Evolutionary conservation across 352 stramenopile species (phyloP).

Genomic region (Phytophthora brassicae): DNA sequence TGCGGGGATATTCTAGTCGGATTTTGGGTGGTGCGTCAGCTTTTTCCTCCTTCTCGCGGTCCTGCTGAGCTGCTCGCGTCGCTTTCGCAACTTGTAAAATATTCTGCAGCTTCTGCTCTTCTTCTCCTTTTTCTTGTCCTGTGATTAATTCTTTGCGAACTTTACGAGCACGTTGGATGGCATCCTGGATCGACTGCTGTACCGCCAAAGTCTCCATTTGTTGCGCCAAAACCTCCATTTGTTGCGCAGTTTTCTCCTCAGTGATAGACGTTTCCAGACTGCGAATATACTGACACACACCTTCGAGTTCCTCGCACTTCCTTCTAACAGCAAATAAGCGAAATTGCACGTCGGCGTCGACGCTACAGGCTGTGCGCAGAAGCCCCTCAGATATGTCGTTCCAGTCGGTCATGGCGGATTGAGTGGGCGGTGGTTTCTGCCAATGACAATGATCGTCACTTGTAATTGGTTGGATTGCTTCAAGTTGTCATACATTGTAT

Average conservation of each 20-base stretch:
- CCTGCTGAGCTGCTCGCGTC: conserved; percentile 11
- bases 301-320: conserved; percentile 45
- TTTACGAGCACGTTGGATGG: conserved; percentile 46
- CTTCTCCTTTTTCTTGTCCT: background rate
- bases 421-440: conserved; percentile 5
- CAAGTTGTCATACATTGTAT: conserved; percentile 18
- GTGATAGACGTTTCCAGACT: conserved; percentile 14
- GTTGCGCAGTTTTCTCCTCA: conserved; percentile 12
- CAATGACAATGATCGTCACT: background rate
- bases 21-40: background rate
- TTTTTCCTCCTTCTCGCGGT: conserved; percentile 1
- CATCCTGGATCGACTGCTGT: conserved; percentile 45
- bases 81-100: conserved; percentile 43
- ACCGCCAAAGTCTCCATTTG: conserved; percentile 26
- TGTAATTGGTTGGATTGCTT: conserved; percentile 18
- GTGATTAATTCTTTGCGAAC: conserved; percentile 24
- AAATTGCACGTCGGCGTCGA: conserved; percentile 44
- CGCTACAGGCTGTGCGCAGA: conserved; percentile 16
- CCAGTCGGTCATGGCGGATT: conserved; percentile 7
- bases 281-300: conserved; percentile 17
- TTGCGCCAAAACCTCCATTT: conserved; percentile 15
- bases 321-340: conserved; percentile 29
- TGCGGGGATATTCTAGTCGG: conserved; percentile 50
- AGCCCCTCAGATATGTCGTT: conserved; percentile 15
- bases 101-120: conserved; percentile 10